phyloP scores from a whole-genome alignment of 1,139 yeast species.

The Sugiyamaella xylanicola region DNA sequence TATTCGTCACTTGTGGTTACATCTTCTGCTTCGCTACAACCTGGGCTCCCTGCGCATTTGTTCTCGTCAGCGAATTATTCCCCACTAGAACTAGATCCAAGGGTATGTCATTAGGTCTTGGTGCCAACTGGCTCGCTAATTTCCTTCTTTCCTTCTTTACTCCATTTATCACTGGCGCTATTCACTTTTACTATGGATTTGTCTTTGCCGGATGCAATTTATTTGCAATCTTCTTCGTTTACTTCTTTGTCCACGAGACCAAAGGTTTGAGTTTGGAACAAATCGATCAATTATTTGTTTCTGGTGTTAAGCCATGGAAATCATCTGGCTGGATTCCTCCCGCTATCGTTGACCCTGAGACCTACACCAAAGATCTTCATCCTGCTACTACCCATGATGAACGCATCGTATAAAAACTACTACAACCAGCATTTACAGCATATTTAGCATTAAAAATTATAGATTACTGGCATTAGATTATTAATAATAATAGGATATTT shows the following conservation, averaged over 20 bases:
- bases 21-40: constrained; percentile 83
- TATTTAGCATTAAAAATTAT: no score
- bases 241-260: constrained; percentile 69
- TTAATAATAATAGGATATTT: no score
- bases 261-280: constrained; percentile 74
- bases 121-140: constrained; percentile 75
- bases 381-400: not conserved
- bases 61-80: constrained; percentile 74
- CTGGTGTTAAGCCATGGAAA: not conserved
- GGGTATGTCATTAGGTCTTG: constrained; percentile 58
- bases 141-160: constrained; percentile 58
- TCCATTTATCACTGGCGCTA: constrained; percentile 50
- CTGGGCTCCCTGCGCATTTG: constrained; percentile 87
- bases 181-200: constrained; percentile 64
- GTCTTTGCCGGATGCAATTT: constrained; percentile 70
- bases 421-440: not conserved
- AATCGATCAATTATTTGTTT: constrained; percentile 33
- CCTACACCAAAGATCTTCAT: not conserved
- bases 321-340: not conserved
- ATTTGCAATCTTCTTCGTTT: constrained; percentile 61
- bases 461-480: no score
- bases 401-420: not conserved
- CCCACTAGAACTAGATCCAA: constrained; percentile 79
- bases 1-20: constrained; percentile 74
- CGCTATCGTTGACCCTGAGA: not conserved